phyloP scores from a whole-genome alignment of 345 rosid genomes.

The Brassica juncea region DNA sequence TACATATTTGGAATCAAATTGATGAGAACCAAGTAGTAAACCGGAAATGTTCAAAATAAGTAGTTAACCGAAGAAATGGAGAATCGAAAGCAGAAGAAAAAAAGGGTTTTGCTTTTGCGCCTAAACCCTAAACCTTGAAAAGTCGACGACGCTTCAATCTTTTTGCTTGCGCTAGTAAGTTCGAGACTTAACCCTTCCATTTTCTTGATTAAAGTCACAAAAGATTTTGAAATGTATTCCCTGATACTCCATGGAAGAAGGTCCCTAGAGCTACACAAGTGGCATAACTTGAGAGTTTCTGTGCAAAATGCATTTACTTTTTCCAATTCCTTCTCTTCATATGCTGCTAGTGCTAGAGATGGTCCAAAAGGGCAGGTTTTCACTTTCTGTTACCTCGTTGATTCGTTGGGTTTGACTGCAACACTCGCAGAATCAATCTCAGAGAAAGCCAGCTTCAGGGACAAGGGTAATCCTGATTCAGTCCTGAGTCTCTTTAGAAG shows the following conservation, averaged over 20 bases:
- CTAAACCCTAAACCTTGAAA: neutral
- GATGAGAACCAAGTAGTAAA: too few relatives aligned
- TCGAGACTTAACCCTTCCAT: neutral
- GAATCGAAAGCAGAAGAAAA: neutral
- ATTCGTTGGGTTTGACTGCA: neutral
- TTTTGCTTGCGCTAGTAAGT: neutral
- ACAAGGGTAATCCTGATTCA: neutral
- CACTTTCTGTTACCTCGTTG: constrained; percentile 1
- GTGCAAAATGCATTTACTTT: neutral
- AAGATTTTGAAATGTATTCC: neutral
- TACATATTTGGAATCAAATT: too few relatives aligned
- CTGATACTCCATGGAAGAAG: neutral
- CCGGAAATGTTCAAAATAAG: too few relatives aligned
- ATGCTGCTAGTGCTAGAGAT: neutral
- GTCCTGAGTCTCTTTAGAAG: neutral
- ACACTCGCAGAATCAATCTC: constrained; percentile 1
- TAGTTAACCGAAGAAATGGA: too few relatives aligned
- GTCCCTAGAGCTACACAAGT: neutral
- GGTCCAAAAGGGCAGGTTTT: neutral
- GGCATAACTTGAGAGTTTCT: neutral
- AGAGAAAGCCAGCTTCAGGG: neutral
- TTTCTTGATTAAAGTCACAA: neutral
- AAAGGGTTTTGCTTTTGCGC: neutral
- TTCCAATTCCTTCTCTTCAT: neutral
- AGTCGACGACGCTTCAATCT: neutral